A percentile compares a stretch with the other conserved stretches of the same genome.
Evolutionary conservation across 495 filamentous ascomycete species (phyloP).

Genomic region (Xylaria nigripes): DNA sequence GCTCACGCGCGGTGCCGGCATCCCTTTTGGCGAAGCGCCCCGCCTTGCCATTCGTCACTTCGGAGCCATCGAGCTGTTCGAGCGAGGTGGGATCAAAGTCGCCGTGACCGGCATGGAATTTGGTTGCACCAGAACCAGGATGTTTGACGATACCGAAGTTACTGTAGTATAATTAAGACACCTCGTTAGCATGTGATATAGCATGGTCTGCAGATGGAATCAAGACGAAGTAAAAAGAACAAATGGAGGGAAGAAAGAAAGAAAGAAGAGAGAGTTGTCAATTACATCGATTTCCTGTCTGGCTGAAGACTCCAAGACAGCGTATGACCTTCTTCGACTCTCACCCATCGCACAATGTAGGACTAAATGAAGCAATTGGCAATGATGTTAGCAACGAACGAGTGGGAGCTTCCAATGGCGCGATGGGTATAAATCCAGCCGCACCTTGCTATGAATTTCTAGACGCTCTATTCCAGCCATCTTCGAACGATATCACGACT

Average conservation of each 20-base stretch:
- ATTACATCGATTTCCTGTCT: constrained; percentile 86
- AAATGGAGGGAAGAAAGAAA: not conserved
- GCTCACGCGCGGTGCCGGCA: constrained; percentile 62
- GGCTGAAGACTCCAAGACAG: constrained; percentile 98
- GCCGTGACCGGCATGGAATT: constrained; percentile 24
- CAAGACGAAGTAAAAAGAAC: not conserved
- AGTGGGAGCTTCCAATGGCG: constrained; percentile 5
- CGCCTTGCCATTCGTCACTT: constrained; percentile 19
- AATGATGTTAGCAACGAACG: constrained; percentile 3
- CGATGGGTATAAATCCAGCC: constrained; percentile 13
- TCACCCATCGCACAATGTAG: constrained; percentile 95
- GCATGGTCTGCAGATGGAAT: not conserved
- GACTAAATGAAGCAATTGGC: constrained; percentile 47
- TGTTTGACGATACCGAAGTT: constrained; percentile 98
- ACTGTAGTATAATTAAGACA: constrained; percentile 26
- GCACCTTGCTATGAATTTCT: constrained; percentile 94
- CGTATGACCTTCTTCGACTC: constrained; percentile 77
- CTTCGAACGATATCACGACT: not conserved
- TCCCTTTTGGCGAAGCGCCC: constrained; percentile 40
- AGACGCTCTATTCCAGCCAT: constrained; percentile 97
- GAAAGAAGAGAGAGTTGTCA: not conserved
- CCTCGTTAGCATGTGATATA: not conserved
- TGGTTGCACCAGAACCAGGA: constrained; percentile 59
- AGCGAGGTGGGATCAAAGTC: constrained; percentile 32
- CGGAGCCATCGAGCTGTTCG: constrained; percentile 33